Evolutionary conservation across 345 rosid genomes (phyloP).

Genomic region (Populus nigra): DNA sequence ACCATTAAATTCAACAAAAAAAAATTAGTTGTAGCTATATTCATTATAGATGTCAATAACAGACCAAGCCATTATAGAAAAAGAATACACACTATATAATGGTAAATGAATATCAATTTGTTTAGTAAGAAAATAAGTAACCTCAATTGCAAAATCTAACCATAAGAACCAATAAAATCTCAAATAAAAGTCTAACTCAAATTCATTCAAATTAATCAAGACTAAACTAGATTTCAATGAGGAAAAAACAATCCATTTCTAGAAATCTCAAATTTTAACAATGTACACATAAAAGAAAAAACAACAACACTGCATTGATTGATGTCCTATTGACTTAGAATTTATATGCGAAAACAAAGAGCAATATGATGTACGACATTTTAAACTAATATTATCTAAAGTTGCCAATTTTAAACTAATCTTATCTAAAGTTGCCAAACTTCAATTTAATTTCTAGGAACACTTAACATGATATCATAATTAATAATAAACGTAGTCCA

Average conservation of each 20-base stretch:
- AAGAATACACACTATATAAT: background rate
- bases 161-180: too few relatives aligned
- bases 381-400: background rate
- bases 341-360: background rate
- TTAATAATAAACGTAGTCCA: too few relatives aligned
- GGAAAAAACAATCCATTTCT: background rate
- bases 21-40: background rate
- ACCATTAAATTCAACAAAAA: background rate
- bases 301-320: background rate
- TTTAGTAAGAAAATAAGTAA: background rate
- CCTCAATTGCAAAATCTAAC: too few relatives aligned
- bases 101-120: background rate
- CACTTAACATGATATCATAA: background rate
- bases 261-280: too few relatives aligned
- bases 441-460: conserved; percentile 1
- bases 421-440: background rate
- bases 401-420: background rate
- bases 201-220: too few relatives aligned
- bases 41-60: background rate
- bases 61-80: background rate
- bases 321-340: background rate
- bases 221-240: too few relatives aligned
- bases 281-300: too few relatives aligned
- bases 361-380: background rate
- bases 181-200: too few relatives aligned